phyloP scores from a whole-genome alignment of 1,284 basidiomycete species.

The Boletus albobrunnescens region DNA sequence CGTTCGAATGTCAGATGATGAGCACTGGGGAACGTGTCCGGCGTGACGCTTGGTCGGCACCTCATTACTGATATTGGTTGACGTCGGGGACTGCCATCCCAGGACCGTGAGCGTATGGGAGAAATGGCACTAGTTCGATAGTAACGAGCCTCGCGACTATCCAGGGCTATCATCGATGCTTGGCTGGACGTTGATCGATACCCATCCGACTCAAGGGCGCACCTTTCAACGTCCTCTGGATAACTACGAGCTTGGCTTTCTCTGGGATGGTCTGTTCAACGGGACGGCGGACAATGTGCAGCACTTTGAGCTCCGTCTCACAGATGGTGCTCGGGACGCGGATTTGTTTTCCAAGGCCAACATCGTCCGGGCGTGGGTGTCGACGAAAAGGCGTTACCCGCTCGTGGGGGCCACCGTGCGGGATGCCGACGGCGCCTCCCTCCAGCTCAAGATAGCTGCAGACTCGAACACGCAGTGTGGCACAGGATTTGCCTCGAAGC shows the following conservation, averaged over 20 bases:
- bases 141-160: too few relatives aligned
- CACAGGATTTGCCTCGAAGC: neutral
- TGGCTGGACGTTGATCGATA: conserved; percentile 10
- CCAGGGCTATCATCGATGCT: conserved; percentile 14
- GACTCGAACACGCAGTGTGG: neutral
- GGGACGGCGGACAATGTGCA: conserved; percentile 18
- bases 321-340: conserved; percentile 7
- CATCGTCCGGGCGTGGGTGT: conserved; percentile 18
- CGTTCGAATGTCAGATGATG: too few relatives aligned
- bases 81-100: too few relatives aligned
- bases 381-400: conserved; percentile 20
- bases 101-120: too few relatives aligned
- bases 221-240: conserved; percentile 20
- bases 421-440: neutral
- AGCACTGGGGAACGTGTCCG: too few relatives aligned
- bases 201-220: conserved; percentile 9
- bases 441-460: neutral
- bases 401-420: conserved; percentile 18
- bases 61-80: too few relatives aligned
- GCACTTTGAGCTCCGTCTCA: conserved; percentile 10
- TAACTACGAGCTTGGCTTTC: conserved; percentile 9
- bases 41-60: too few relatives aligned
- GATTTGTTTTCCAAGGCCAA: conserved; percentile 17
- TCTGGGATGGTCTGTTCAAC: conserved; percentile 15
- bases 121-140: too few relatives aligned